phyloP scores from a whole-genome alignment of 2,329 filamentous ascomycete genomes.

The Paecilomyces sp. region DNA sequence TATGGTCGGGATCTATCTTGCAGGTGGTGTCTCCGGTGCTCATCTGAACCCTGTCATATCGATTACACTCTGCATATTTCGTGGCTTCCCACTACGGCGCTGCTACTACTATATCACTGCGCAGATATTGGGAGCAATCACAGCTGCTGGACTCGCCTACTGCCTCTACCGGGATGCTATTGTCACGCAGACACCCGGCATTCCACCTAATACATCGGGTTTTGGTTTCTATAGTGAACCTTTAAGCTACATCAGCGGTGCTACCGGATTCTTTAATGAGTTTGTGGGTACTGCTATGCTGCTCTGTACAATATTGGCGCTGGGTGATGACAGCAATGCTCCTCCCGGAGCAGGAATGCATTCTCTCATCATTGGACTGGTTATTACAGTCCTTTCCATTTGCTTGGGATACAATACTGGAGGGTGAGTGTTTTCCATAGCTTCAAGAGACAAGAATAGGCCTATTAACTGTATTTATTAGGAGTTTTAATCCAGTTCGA shows the following conservation, averaged over 20 bases:
- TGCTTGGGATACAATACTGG: not conserved
- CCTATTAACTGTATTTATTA: too few relatives aligned
- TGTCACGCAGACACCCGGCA: not conserved
- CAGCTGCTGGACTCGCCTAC: not conserved
- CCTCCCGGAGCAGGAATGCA: not conserved
- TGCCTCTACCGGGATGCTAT: not conserved
- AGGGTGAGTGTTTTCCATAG: not conserved
- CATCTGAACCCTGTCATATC: not conserved
- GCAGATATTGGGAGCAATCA: not conserved
- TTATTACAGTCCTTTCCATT: not conserved
- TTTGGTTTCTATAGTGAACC: not conserved
- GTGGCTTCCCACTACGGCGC: not conserved
- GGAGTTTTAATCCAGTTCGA: too few relatives aligned
- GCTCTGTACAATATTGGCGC: not conserved
- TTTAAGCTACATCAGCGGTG: not conserved
- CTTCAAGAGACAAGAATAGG: too few relatives aligned
- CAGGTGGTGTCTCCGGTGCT: not conserved
- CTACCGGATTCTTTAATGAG: not conserved
- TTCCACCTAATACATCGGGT: not conserved
- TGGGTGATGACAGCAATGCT: not conserved
- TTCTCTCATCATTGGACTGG: not conserved
- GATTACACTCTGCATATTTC: not conserved
- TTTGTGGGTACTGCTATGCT: not conserved
- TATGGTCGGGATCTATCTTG: too few relatives aligned
- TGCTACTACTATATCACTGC: not conserved